Evolutionary conservation across 768 basidiomycete genomes (phyloP).

Genomic region (Cystobasidium onofrii): DNA sequence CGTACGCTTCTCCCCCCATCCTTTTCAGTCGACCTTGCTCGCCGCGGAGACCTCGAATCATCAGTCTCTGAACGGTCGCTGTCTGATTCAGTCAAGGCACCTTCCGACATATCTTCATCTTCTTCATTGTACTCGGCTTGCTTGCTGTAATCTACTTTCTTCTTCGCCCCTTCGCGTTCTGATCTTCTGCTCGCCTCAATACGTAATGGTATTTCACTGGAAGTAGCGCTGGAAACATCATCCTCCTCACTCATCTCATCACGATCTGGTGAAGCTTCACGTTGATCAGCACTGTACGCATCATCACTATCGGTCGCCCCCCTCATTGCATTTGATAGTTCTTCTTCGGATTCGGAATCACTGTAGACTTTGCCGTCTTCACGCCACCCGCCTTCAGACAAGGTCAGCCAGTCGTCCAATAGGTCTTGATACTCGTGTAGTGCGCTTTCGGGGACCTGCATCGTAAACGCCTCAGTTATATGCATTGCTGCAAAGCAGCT

Average conservation of each 20-base stretch:
- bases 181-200: background rate
- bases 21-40: no score
- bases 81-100: background rate
- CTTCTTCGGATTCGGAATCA: slow-evolving; percentile 1
- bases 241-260: slow-evolving; percentile 23
- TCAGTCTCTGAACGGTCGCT: background rate
- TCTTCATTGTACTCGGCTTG: slow-evolving; percentile 29
- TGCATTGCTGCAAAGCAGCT: background rate
- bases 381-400: background rate
- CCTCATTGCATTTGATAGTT: background rate
- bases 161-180: slow-evolving; percentile 2
- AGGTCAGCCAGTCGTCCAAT: slow-evolving; percentile 11
- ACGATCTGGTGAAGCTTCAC: background rate
- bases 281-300: background rate
- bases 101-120: slow-evolving; percentile 7
- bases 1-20: no score
- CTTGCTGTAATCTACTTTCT: background rate
- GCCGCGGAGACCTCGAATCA: no score
- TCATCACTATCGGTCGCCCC: slow-evolving; percentile 2
- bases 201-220: background rate
- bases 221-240: background rate
- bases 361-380: background rate
- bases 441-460: slow-evolving; percentile 25
- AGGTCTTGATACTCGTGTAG: slow-evolving; percentile 25
- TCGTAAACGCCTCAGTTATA: no score